These are phyloP conservation scores for Thozetella sp. DNA, from an alignment of 495 filamentous ascomycete species.

Conservation along the genomic window DNA sequence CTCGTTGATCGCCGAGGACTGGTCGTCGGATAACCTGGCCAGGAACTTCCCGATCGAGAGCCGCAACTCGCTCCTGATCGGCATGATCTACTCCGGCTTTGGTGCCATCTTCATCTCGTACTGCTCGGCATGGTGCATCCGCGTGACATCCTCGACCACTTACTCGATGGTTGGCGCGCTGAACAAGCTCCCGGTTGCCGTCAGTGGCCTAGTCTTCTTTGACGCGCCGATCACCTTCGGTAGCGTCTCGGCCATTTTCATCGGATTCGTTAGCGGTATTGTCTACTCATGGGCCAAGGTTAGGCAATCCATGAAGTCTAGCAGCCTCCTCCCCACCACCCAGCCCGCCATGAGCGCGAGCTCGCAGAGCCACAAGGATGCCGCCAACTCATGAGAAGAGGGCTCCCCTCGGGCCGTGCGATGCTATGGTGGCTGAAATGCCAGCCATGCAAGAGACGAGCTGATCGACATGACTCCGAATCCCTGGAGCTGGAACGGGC, in stretches of 20 bases:
- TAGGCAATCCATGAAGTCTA: conserved; percentile 68
- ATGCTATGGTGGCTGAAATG: neutral
- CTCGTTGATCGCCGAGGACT: conserved; percentile 87
- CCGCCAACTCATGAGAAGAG: conserved; percentile 47
- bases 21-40: conserved; percentile 81
- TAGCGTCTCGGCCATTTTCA: conserved; percentile 82
- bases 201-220: conserved; percentile 93
- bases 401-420: too few relatives aligned
- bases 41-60: conserved; percentile 84
- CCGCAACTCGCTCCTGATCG: conserved; percentile 74
- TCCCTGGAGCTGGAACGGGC: conserved; percentile 8
- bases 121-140: conserved; percentile 97
- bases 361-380: conserved; percentile 88
- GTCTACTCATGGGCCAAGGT: conserved; percentile 94
- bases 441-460: neutral
- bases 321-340: conserved; percentile 68
- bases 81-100: conserved; percentile 93
- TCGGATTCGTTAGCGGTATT: conserved; percentile 90
- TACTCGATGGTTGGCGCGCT: conserved; percentile 98
- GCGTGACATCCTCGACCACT: conserved; percentile 92
- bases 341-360: conserved; percentile 82
- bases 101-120: conserved; percentile 98
- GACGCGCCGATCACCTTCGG: conserved; percentile 91
- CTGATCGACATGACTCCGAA: neutral
- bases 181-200: conserved; percentile 94